phyloP scores from a whole-genome alignment of 371 early-diverging fungal genomes.

The Apophysomyces ossiformis region DNA sequence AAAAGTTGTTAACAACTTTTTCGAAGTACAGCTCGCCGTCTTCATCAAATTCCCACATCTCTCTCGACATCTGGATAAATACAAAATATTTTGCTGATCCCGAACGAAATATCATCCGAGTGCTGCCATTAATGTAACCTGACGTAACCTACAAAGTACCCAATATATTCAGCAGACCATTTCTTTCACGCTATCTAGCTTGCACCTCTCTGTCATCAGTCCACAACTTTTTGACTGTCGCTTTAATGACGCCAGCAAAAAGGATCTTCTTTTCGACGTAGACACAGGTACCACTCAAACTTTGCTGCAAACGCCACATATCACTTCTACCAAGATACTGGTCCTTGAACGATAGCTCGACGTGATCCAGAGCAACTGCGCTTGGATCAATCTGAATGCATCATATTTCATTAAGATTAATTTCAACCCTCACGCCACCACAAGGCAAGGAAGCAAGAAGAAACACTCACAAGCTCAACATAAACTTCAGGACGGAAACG shows the following conservation, averaged over 20 bases:
- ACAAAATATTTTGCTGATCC: conserved; percentile 93
- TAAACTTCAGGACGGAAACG: conserved; percentile 67
- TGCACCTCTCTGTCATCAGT: conserved; percentile 61
- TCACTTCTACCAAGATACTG: conserved; percentile 93
- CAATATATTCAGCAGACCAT: not conserved
- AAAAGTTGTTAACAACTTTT: conserved; percentile 87
- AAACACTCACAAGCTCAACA: conserved; percentile 62
- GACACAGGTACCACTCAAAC: conserved; percentile 72
- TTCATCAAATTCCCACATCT: conserved; percentile 97
- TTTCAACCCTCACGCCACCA: not conserved
- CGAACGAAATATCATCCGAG: conserved; percentile 91
- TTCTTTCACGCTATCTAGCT: conserved; percentile 15
- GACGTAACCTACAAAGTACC: conserved; percentile 31
- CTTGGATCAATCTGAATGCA: conserved; percentile 64
- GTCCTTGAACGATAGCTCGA: conserved; percentile 89
- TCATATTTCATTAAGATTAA: conserved; percentile 29
- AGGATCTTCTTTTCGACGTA: conserved; percentile 81
- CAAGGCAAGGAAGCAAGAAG: conserved; percentile 11
- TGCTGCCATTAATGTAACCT: conserved; percentile 80
- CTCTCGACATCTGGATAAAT: conserved; percentile 93
- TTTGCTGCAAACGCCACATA: conserved; percentile 90
- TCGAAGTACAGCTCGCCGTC: conserved; percentile 94
- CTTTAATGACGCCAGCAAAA: conserved; percentile 78
- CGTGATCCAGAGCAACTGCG: conserved; percentile 73
- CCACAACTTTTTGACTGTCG: conserved; percentile 84